These are phyloP conservation scores for Aquilaria agallochum DNA, from an alignment of 441 rosid genomes.

Conservation along the genomic window DNA sequence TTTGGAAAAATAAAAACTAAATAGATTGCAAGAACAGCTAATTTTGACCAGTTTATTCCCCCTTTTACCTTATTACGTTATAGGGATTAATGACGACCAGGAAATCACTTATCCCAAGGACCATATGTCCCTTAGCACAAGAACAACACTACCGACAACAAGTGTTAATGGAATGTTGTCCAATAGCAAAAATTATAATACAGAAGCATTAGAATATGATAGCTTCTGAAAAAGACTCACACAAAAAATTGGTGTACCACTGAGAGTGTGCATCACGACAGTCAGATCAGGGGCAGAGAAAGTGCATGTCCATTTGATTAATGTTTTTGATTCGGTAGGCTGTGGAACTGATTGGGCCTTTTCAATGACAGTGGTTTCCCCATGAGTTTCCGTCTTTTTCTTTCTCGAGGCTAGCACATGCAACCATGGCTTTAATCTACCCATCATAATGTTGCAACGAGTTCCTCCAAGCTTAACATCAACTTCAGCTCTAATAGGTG, in stretches of 20 bases:
- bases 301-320: slow-evolving; percentile 81
- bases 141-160: too few relatives aligned
- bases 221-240: slow-evolving; percentile 43
- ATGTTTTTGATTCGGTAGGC: slow-evolving; percentile 38
- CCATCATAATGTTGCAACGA: slow-evolving; percentile 54
- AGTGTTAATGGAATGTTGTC: too few relatives aligned
- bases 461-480: slow-evolving; percentile 85
- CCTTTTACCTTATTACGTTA: neutral
- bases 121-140: slow-evolving; percentile 1
- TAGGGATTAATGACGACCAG: neutral
- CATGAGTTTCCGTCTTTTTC: slow-evolving; percentile 60
- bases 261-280: slow-evolving; percentile 50
- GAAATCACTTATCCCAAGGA: neutral
- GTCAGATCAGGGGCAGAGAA: slow-evolving; percentile 95
- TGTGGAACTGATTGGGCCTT: slow-evolving; percentile 31
- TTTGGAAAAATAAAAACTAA: too few relatives aligned
- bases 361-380: slow-evolving; percentile 30
- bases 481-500: slow-evolving; percentile 77
- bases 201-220: neutral
- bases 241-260: slow-evolving; percentile 61
- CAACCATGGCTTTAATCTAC: slow-evolving; percentile 79
- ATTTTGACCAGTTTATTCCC: neutral
- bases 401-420: slow-evolving; percentile 53
- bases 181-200: too few relatives aligned
- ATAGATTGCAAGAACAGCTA: neutral